Evolutionary conservation across 331 rosid species (phyloP).

Genomic region (Rhamnella rubrinervis): DNA sequence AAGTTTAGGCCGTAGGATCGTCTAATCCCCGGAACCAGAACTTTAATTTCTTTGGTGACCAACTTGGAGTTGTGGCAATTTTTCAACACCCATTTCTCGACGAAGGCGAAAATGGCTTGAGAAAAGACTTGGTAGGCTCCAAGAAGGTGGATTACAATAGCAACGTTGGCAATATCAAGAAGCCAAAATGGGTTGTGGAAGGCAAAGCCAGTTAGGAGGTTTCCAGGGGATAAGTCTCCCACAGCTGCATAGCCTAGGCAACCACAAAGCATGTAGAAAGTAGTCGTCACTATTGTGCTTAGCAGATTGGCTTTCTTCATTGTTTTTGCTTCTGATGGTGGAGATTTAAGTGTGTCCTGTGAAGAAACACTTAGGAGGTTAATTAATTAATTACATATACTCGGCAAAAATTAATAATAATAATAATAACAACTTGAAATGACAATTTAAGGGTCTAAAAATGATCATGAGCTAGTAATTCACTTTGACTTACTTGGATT

Average conservation of each 20-base stretch:
- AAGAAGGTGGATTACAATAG: conserved; percentile 72
- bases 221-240: conserved; percentile 70
- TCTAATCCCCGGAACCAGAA: conserved; percentile 18
- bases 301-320: conserved; percentile 60
- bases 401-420: too few relatives aligned
- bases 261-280: conserved; percentile 79
- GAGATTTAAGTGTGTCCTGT: conserved; percentile 67
- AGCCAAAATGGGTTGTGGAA: conserved; percentile 58
- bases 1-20: conserved; percentile 46
- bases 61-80: conserved; percentile 23
- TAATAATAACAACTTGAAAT: too few relatives aligned
- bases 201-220: conserved; percentile 71
- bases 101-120: conserved; percentile 64
- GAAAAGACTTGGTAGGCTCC: conserved; percentile 81
- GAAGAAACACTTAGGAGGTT: neutral
- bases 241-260: conserved; percentile 72
- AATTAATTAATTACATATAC: too few relatives aligned
- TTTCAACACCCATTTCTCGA: conserved; percentile 27
- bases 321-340: conserved; percentile 68
- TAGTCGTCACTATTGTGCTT: conserved; percentile 54
- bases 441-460: too few relatives aligned
- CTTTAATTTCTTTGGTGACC: conserved; percentile 28
- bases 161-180: conserved; percentile 75
- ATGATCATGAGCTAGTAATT: too few relatives aligned
- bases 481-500: conserved; percentile 28